These are phyloP conservation scores for Trichosporon inkin DNA, from an alignment of 1,284 basidiomycete genomes.

Conservation along the genomic window DNA sequence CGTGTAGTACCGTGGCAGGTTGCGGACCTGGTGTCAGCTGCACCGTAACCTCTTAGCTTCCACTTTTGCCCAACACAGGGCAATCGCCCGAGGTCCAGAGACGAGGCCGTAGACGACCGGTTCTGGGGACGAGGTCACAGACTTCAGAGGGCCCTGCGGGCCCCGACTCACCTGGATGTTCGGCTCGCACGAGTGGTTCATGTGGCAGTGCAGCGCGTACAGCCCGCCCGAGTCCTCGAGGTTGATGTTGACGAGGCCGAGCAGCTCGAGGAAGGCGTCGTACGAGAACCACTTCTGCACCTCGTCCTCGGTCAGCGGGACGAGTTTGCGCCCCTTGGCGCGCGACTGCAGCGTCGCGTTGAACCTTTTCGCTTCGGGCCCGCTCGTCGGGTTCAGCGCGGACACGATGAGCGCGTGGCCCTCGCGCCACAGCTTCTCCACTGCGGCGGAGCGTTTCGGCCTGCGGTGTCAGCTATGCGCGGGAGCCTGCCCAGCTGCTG, in stretches of 20 bases:
- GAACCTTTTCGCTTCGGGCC: not conserved
- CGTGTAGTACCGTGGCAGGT: conserved; percentile 36
- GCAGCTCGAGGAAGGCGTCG: conserved; percentile 64
- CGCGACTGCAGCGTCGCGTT: conserved; percentile 47
- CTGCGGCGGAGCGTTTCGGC: conserved; percentile 6
- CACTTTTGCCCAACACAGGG: too few species aligned
- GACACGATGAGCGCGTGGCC: conserved; percentile 57
- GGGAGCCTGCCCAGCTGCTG: not conserved
- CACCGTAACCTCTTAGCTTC: not conserved
- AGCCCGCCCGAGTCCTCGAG: conserved; percentile 81
- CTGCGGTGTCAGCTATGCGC: not conserved
- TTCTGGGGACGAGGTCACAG: too few species aligned
- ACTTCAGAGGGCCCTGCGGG: not conserved
- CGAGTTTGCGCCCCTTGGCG: conserved; percentile 56
- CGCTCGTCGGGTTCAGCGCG: conserved; percentile 32
- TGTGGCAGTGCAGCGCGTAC: conserved; percentile 76
- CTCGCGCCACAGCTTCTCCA: conserved; percentile 61
- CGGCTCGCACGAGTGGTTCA: conserved; percentile 78
- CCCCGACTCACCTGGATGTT: conserved; percentile 63
- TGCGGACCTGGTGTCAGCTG: conserved; percentile 33
- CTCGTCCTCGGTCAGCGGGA: conserved; percentile 56
- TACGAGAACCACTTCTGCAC: conserved; percentile 65
- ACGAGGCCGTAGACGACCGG: too few species aligned
- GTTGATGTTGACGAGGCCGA: conserved; percentile 82
- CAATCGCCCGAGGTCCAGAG: too few species aligned